Conservation (phyloP, 2,329 filamentous ascomycete species). For the Trichoderma koningii region DNA sequence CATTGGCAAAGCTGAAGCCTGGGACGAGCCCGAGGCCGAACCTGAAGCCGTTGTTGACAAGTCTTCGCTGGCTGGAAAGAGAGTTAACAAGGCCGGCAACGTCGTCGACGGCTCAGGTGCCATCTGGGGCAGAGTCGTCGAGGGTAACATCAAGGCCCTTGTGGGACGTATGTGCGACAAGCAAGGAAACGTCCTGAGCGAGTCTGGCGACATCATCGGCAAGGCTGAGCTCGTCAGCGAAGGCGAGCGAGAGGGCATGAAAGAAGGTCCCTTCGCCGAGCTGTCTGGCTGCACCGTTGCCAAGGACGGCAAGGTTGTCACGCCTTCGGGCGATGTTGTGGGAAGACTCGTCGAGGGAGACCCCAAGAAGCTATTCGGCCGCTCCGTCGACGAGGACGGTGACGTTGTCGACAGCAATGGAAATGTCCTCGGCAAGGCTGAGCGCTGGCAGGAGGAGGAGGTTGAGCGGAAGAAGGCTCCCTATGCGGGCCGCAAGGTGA, state of each 20-base stretch:
- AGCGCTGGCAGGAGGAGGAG: slow-evolving; percentile 60
- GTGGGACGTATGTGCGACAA: slow-evolving; percentile 71
- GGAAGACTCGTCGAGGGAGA: slow-evolving; percentile 73
- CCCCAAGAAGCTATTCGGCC: slow-evolving; percentile 69
- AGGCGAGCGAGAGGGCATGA: slow-evolving; percentile 62
- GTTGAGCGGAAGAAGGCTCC: slow-evolving; percentile 55
- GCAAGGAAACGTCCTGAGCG: slow-evolving; percentile 70
- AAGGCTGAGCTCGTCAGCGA: slow-evolving; percentile 68
- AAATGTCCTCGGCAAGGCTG: slow-evolving; percentile 59
- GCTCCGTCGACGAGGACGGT: slow-evolving; percentile 76
- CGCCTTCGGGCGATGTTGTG: slow-evolving; percentile 68
- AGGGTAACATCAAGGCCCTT: slow-evolving; percentile 65
- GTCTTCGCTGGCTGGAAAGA: slow-evolving; percentile 67
- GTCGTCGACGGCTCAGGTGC: slow-evolving; percentile 56
- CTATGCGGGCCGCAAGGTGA: slow-evolving; percentile 57
- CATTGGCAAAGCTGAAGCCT: slow-evolving; percentile 68
- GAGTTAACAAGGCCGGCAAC: slow-evolving; percentile 70
- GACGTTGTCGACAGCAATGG: slow-evolving; percentile 78
- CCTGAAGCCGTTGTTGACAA: slow-evolving; percentile 60
- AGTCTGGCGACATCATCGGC: slow-evolving; percentile 70
- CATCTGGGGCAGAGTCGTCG: slow-evolving; percentile 66
- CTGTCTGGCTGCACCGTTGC: slow-evolving; percentile 64
- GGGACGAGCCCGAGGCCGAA: slow-evolving; percentile 54
- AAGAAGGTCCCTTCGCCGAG: slow-evolving; percentile 70
- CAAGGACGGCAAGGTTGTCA: slow-evolving; percentile 70